Conservation (phyloP, 768 basidiomycete species). For the Fibroporia radiculosa region DNA sequence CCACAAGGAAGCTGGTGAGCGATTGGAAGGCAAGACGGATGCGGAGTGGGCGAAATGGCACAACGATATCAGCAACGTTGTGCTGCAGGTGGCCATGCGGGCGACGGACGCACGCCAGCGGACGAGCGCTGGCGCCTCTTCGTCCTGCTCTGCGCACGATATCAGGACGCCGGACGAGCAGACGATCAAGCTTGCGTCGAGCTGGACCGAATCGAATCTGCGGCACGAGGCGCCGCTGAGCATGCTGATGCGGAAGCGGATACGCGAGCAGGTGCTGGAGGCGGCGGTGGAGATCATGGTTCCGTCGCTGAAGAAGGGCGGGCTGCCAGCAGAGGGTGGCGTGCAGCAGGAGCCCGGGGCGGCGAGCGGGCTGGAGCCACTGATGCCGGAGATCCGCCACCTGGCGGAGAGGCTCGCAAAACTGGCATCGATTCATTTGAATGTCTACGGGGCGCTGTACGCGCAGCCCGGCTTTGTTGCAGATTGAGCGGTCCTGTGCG, state of each 20-base stretch:
- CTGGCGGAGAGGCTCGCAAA: conserved; percentile 68
- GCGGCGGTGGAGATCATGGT: conserved; percentile 14
- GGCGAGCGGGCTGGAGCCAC: conserved; percentile 62
- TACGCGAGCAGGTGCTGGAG: conserved; percentile 27
- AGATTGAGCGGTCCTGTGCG: neutral
- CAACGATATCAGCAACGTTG: conserved; percentile 52
- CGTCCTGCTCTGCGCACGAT: conserved; percentile 2
- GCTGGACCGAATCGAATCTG: conserved; percentile 68
- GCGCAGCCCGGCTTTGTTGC: conserved; percentile 53
- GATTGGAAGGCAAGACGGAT: conserved; percentile 13
- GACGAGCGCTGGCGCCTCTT: conserved; percentile 3
- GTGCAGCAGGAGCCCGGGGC: conserved; percentile 19
- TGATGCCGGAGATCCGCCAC: conserved; percentile 59
- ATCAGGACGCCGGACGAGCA: conserved; percentile 38
- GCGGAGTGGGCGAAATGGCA: conserved; percentile 47
- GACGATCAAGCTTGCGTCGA: conserved; percentile 52
- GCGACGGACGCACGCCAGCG: conserved; percentile 38
- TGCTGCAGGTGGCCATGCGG: conserved; percentile 69
- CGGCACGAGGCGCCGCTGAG: conserved; percentile 51
- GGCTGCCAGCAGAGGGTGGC: conserved; percentile 6
- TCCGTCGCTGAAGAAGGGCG: conserved; percentile 14
- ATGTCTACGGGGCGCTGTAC: conserved; percentile 72
- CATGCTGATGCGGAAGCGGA: conserved; percentile 50
- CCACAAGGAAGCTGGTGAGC: conserved; percentile 4
- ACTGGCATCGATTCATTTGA: conserved; percentile 66